phyloP scores from a whole-genome alignment of 164 flowering plant species.

The Umbilicus rupestris region DNA sequence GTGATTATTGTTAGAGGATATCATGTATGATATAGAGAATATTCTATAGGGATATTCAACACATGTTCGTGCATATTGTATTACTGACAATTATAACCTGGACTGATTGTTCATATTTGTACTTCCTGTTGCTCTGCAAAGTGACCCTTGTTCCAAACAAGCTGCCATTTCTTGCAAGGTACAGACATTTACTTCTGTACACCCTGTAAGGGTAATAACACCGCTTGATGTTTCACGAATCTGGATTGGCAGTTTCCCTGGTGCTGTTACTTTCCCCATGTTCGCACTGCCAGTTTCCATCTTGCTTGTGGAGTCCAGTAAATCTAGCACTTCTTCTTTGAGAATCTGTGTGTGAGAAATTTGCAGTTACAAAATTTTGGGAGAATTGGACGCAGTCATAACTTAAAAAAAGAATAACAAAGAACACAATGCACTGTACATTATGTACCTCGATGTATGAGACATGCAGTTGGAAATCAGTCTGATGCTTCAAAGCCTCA shows the following conservation, averaged over 20 bases:
- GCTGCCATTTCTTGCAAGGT: slow-evolving; percentile 90
- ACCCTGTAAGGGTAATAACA: slow-evolving; percentile 92
- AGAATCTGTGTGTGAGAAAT: slow-evolving; percentile 50
- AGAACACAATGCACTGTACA: slow-evolving; percentile 5
- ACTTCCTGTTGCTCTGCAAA: slow-evolving; percentile 94
- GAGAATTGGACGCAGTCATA: slow-evolving; percentile 5
- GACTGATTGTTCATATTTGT: slow-evolving; percentile 99
- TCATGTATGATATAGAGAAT: too few species aligned
- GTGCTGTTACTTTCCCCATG: slow-evolving; percentile 49
- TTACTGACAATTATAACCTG: slow-evolving; percentile 37
- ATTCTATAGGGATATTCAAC: too few species aligned
- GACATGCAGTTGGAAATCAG: slow-evolving; percentile 87
- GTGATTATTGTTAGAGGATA: too few species aligned
- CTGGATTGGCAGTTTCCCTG: slow-evolving; percentile 90
- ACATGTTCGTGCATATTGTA: not conserved
- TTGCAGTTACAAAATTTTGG: not conserved
- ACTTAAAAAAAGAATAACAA: slow-evolving; percentile 7
- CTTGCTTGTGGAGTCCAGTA: slow-evolving; percentile 70
- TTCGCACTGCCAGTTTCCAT: slow-evolving; percentile 60
- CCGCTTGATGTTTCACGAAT: slow-evolving; percentile 94
- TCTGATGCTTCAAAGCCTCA: slow-evolving; percentile 57
- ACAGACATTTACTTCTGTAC: slow-evolving; percentile 75
- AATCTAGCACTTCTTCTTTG: slow-evolving; percentile 94
- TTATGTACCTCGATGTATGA: slow-evolving; percentile 88
- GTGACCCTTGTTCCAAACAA: slow-evolving; percentile 89